phyloP scores from a whole-genome alignment of 371 early-diverging fungal genomes.

The Mortierella sp. region DNA sequence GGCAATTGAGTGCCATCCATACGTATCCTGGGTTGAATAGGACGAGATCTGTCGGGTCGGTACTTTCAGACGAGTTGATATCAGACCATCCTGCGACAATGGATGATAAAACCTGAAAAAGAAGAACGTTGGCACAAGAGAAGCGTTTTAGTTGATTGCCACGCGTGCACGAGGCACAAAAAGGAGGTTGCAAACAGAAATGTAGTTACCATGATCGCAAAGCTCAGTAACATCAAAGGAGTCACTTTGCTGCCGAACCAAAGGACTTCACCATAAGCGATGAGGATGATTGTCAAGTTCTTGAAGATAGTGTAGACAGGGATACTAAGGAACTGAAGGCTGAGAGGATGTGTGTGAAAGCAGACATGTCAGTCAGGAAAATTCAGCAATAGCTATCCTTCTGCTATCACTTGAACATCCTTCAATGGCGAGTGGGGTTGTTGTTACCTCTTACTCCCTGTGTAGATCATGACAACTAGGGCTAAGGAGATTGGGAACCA shows the following conservation, averaged over 20 bases:
- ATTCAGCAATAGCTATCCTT: no score
- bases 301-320: conserved; percentile 99
- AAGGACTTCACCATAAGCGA: conserved; percentile 93
- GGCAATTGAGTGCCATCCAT: conserved; percentile 94
- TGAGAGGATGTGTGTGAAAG: no score
- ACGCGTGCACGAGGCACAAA: background rate
- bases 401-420: no score
- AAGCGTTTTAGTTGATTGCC: no score
- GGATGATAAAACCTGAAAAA: conserved; percentile 80
- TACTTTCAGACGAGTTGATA: conserved; percentile 55
- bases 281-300: conserved; percentile 97
- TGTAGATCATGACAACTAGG: conserved; percentile 97
- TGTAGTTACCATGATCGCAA: conserved; percentile 82
- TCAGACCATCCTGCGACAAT: conserved; percentile 89
- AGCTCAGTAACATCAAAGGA: conserved; percentile 83
- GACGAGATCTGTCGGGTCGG: conserved; percentile 27
- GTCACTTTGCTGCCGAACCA: conserved; percentile 86
- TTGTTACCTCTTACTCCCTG: conserved; percentile 88
- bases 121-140: no score
- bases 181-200: background rate
- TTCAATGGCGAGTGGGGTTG: no score
- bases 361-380: no score
- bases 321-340: conserved; percentile 91
- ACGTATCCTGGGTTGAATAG: conserved; percentile 77
- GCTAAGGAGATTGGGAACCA: conserved; percentile 93